Conservation (phyloP, 257 asterid species). For the Solanum chiquidenum region DNA sequence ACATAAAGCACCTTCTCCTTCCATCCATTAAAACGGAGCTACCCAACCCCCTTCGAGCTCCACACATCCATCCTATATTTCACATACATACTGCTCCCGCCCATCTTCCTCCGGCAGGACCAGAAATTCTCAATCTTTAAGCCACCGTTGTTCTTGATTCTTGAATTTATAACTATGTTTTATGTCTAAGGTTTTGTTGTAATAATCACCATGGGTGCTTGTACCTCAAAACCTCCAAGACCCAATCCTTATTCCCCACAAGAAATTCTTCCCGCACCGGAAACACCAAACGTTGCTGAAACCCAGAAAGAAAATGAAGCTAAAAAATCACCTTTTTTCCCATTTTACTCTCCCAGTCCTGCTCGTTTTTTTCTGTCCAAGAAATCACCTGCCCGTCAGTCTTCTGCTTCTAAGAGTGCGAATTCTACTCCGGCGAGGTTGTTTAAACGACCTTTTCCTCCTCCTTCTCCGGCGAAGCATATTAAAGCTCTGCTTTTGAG, state of each 20-base stretch:
- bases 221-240: constrained; percentile 43
- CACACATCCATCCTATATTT: not conserved
- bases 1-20: not conserved
- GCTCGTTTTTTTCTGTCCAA: constrained; percentile 19
- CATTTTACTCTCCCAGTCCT: constrained; percentile 25
- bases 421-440: constrained; percentile 26
- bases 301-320: not conserved
- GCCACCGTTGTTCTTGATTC: not conserved
- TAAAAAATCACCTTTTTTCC: constrained; percentile 14
- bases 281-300: constrained; percentile 2
- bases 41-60: not conserved
- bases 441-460: constrained; percentile 32
- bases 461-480: constrained; percentile 59
- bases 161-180: not conserved
- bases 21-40: not conserved
- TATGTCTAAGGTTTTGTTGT: not conserved
- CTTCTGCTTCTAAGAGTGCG: constrained; percentile 16
- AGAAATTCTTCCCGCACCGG: constrained; percentile 3
- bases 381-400: constrained; percentile 21
- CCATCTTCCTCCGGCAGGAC: not conserved
- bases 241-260: constrained; percentile 42
- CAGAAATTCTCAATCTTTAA: not conserved
- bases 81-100: not conserved
- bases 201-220: constrained; percentile 32
- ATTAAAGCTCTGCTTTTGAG: constrained; percentile 28